phyloP scores from a whole-genome alignment of 2,329 filamentous ascomycete species.

The Phaeophleospora eucalypticola region DNA sequence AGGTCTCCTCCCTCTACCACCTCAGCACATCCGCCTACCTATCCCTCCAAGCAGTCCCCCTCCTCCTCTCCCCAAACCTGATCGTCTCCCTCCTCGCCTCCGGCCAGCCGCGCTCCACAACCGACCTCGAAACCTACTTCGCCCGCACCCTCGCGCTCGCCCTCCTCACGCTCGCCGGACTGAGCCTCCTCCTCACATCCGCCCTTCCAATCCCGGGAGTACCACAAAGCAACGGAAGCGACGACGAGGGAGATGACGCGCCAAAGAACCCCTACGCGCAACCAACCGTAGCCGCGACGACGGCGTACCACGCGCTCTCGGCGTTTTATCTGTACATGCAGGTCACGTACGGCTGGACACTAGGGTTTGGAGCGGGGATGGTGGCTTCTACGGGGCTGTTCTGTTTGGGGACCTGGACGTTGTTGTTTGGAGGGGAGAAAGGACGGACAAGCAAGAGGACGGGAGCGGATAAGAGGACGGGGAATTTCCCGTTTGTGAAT shows the following conservation, averaged over 20 bases:
- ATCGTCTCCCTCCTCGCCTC: constrained; percentile 56
- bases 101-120: constrained; percentile 51
- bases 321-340: constrained; percentile 67
- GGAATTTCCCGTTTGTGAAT: constrained; percentile 64
- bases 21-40: constrained; percentile 43
- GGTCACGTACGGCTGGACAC: constrained; percentile 52
- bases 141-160: constrained; percentile 66
- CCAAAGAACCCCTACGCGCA: constrained; percentile 51
- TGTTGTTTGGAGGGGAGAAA: constrained; percentile 53
- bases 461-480: constrained; percentile 63
- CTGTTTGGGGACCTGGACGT: constrained; percentile 61
- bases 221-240: constrained; percentile 6
- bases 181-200: constrained; percentile 67
- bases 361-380: constrained; percentile 56
- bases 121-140: constrained; percentile 68
- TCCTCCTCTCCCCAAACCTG: constrained; percentile 58
- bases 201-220: constrained; percentile 61
- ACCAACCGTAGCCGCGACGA: constrained; percentile 59
- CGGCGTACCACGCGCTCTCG: constrained; percentile 61
- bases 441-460: constrained; percentile 59
- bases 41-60: constrained; percentile 45
- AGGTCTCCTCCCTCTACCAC: constrained; percentile 44
- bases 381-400: constrained; percentile 56
- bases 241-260: no score
- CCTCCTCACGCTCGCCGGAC: constrained; percentile 59